These are phyloP conservation scores for Hymenoscyphus scutula DNA, from an alignment of 2,329 filamentous ascomycete species.

Conservation along the genomic window DNA sequence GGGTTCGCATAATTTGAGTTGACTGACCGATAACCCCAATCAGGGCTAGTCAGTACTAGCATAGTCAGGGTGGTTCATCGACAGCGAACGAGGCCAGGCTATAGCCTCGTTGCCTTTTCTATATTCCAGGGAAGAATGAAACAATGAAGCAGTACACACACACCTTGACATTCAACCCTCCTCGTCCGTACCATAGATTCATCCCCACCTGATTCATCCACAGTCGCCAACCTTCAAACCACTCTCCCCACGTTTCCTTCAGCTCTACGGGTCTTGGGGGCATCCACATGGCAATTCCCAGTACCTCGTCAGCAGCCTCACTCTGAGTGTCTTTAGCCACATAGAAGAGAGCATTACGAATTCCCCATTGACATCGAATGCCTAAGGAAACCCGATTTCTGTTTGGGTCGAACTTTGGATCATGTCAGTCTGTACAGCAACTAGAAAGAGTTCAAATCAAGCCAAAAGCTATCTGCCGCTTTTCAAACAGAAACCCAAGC, in stretches of 20 bases:
- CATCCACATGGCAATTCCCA: conserved; percentile 73
- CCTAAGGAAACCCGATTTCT: conserved; percentile 36
- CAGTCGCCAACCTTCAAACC: conserved; percentile 62
- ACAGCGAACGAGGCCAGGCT: not conserved
- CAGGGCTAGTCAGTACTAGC: not conserved
- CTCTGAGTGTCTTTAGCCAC: conserved; percentile 59
- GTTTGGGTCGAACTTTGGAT: conserved; percentile 18
- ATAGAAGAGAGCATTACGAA: conserved; percentile 66
- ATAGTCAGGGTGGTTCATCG: not conserved
- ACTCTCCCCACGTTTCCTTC: conserved; percentile 58
- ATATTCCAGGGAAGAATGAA: conserved; percentile 13
- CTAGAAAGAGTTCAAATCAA: not conserved
- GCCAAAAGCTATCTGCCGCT: not conserved
- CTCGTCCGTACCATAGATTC: conserved; percentile 67
- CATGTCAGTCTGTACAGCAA: not conserved
- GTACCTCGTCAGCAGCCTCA: conserved; percentile 46
- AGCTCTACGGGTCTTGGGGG: conserved; percentile 49
- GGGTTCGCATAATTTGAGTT: not conserved
- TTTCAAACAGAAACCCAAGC: conserved; percentile 6
- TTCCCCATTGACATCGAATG: conserved; percentile 68
- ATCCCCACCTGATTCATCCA: conserved; percentile 64
- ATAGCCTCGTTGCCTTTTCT: conserved; percentile 9
- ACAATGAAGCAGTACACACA: conserved; percentile 26
- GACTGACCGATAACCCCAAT: not conserved
- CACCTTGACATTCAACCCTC: conserved; percentile 62